phyloP scores from a whole-genome alignment of 139 green algal species.

The Gonium pectorale region DNA sequence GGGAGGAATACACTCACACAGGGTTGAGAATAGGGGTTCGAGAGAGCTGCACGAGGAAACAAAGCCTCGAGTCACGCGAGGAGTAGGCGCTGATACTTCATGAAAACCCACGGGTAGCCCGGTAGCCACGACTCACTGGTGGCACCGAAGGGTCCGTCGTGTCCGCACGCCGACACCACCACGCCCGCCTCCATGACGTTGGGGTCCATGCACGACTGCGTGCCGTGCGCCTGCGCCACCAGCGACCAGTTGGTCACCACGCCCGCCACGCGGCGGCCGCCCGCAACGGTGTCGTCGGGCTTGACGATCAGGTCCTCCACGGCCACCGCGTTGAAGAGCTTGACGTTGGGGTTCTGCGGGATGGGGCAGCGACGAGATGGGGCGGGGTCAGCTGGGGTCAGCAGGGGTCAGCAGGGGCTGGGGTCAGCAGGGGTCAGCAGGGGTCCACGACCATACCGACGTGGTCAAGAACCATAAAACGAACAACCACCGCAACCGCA shows the following conservation, averaged over 20 bases:
- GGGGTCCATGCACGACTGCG: slow-evolving; percentile 96
- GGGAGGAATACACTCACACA: too few relatives aligned
- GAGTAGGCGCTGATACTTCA: not conserved
- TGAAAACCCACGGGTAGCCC: not conserved
- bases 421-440: too few relatives aligned
- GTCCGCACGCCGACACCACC: slow-evolving; percentile 92
- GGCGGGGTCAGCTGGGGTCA: too few relatives aligned
- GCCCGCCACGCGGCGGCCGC: slow-evolving; percentile 50
- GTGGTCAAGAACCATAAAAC: too few relatives aligned
- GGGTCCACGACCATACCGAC: too few relatives aligned
- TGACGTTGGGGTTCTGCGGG: slow-evolving; percentile 88
- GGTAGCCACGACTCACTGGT: not conserved
- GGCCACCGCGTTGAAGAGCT: slow-evolving; percentile 97
- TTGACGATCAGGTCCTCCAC: slow-evolving; percentile 84
- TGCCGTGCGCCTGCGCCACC: slow-evolving; percentile 96
- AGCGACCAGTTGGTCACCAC: slow-evolving; percentile 99
- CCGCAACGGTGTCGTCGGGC: slow-evolving; percentile 42
- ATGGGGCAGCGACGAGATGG: too few relatives aligned
- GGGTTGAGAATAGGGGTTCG: not conserved
- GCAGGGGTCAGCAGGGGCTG: too few relatives aligned
- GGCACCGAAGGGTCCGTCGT: slow-evolving; percentile 92
- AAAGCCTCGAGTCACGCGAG: not conserved
- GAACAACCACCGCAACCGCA: too few relatives aligned
- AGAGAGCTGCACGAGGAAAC: not conserved
- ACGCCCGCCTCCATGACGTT: slow-evolving; percentile 77